Base-by-base conservation (phyloP, 129 eudicot genomes). In the Lactuca saligna region DNA sequence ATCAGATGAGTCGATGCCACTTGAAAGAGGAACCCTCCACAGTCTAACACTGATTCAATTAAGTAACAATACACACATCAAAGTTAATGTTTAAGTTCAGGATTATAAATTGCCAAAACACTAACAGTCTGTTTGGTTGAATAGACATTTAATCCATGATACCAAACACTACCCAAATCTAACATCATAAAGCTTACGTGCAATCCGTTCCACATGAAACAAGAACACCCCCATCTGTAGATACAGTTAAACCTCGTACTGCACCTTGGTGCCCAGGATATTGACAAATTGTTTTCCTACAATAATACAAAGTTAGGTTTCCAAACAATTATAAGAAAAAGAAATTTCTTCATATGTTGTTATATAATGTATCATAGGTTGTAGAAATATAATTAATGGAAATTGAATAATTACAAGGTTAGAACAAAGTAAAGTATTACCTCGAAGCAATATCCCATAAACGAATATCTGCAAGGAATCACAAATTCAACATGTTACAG, bases 371-470 rank as follows among this genome's bases (percentile, higher is more conserved):
- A 20, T 20, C 25, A 20, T 20, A 34, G 15, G 7, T 31, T 60
- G 65, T 48, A 60, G 14, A 34, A 9, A 34, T 60, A 60, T 31
- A 58, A 4, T 33, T 14, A 9, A 71, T 55, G 9, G 2, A 42
- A 55, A 8, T 41, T 54, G 53, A 65, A 65, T 20, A 64, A 5
- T 50, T 62, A 63, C 8, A 67, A 72, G 63, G 62, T 29, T 33
- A 50, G 64, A 69, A 78, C 15, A 35, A 5, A 37, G 58, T 17
- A 57, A 3, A 14, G 49, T 29, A 41, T 54, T 80, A 93, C 98
- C 98, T 93, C n/a, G 86, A 69, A 42, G 98, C 98, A 66, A 93
- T 76, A 88, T 93, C 98, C 98, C 98, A 93, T 65, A 84, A 90
- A 37, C 98, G 95, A 75, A 93, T 89, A 81, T 93, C 98, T 92